Evolutionary conservation across 2,329 filamentous ascomycete genomes (phyloP), one percentile per base, ranked within the genome.

Genomic region (Monosporascus sp.): DNA sequence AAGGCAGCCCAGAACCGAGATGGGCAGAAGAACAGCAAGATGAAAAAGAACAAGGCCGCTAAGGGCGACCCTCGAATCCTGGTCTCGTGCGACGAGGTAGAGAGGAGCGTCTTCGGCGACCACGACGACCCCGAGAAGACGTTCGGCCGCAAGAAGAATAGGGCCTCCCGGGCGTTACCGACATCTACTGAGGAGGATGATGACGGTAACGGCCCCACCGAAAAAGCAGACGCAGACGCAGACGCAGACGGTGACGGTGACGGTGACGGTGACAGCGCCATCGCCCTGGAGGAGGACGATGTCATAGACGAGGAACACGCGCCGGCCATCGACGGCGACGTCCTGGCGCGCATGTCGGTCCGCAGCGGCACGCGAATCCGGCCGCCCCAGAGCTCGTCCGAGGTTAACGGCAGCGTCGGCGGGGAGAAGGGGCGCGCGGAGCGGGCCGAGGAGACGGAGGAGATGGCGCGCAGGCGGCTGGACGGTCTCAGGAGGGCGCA

Each of bases 341-440:
- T 63, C 2, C 47, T 66, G 1, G 68, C 69, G 3, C 61, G 66
- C 38, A 54, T 72, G 53, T 66, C 70, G 1, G 56, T 72, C 11
- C 67, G 70, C 17, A 72, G 70, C 52, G 70, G 71, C 11, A 67
- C 66, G 18, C 61, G 69, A 9, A 60, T 70, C 18, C 65, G 70
- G 0, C 70, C 70, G 38, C 59, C 70, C 17, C 71, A 74, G 56
- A 54, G 55, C 2, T 56, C 65, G 1, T 78, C 78, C 8, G 73
- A 81, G 46, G 76, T 82, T 54, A 83, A 83, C 49, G 78, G 77
- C 44, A 80, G 78, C 53, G 72, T 82, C 0, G 74, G 79, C 18
- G 80, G 81, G 2, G 80, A 82, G 57, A 80, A 79, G 52, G 78
- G 80, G 0, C 67, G 73, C 55, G 76, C 77, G 5, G 80, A 83